Base-by-base conservation (phyloP, 176 grass and related monocot genomes). In the Bolboschoenus planiculmis region DNA sequence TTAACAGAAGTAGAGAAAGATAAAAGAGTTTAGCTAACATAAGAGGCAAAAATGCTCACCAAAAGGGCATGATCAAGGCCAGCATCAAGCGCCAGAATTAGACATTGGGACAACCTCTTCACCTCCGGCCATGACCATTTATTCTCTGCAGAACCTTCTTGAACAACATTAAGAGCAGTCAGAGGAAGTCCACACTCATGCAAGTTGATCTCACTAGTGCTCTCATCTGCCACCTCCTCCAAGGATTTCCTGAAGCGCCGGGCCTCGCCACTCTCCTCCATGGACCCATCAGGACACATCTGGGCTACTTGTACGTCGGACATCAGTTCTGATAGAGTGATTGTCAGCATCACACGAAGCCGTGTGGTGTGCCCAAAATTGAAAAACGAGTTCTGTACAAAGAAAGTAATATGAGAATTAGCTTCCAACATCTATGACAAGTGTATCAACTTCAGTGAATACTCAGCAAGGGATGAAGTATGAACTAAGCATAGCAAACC, bases 301-400 rank as follows among this genome's bases (percentile, higher is more conserved):
- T 99, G 96, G 84, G 91, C 86, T 83, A 95, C 96, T 93, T 99
- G 96, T 81, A 99, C 92, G 85, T 95, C 92, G 57, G 92, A 99
- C 91, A 95, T 84, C 67, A 99, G 85, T 70, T 99, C 96, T 18
- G 96, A 99, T 79, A 95, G 91, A 84, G 96, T 99, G 85, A 99
- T 99, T 83, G 92, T 95, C 86, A 99, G 82, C 96, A 99, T 99
- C 80, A 95, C 96, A 88, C 91, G 92, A 81, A 99, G 83, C 80
- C 92, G 87, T 86, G 91, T 95, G 65, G 96, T 99, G 84, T 95
- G 89, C 65, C 86, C 91, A 81, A 93, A 99, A 88, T 93, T 93
- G 81, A 91, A 91, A 80, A 99, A 95, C 26, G 92, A 93, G 48
- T 93, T 95, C 96, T 99, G 88, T 24, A 78, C 78, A 64, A 35